Evolutionary conservation across 176 grass and related monocot genomes (phyloP).

Genomic region (Oryza punctata): DNA sequence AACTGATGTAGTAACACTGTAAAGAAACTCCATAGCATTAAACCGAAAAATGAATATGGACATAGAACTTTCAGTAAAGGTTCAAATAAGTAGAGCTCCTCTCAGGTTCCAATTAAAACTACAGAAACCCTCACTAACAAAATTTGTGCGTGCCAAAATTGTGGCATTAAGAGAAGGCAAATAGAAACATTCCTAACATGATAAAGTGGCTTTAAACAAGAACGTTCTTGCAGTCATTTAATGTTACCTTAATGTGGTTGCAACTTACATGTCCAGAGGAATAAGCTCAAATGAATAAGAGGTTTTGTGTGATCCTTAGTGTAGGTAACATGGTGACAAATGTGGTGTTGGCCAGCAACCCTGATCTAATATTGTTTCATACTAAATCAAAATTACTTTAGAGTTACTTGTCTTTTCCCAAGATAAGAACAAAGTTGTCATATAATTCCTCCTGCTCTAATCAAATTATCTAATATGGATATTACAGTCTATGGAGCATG

Average conservation of each 20-base stretch:
- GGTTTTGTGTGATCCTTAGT: background rate
- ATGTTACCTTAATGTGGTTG: background rate
- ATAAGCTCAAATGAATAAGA: background rate
- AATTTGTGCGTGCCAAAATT: background rate
- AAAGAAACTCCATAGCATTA: background rate
- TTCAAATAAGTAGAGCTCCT: slow-evolving; percentile 5
- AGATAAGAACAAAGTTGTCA: background rate
- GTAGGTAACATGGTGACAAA: background rate
- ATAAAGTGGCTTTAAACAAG: background rate
- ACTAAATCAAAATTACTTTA: background rate
- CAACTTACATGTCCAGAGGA: background rate
- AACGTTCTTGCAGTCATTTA: background rate
- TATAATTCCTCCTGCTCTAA: background rate
- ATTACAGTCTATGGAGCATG: background rate
- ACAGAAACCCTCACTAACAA: background rate
- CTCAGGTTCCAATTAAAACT: slow-evolving; percentile 3
- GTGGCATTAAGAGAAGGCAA: background rate
- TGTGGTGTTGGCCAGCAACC: background rate
- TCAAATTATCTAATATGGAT: background rate
- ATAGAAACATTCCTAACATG: background rate
- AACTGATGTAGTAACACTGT: background rate
- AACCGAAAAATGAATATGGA: slow-evolving; percentile 1
- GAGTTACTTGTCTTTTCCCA: background rate
- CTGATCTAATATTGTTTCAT: background rate
- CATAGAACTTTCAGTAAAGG: background rate